phyloP scores from a whole-genome alignment of 306 rosid species.

The Trifolium dubium region DNA sequence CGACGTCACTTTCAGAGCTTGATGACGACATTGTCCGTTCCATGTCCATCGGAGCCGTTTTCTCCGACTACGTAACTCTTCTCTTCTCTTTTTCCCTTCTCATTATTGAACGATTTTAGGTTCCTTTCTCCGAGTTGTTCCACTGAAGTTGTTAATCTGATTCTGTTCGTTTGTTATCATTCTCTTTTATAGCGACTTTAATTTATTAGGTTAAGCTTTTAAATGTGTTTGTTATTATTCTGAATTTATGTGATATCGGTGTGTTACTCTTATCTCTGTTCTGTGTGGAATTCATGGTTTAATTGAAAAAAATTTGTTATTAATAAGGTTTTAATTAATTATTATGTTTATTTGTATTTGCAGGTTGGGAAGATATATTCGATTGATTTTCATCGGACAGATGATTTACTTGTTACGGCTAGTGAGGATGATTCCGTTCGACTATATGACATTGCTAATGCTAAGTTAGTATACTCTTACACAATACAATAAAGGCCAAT shows the following conservation, averaged over 20 bases:
- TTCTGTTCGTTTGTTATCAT: neutral
- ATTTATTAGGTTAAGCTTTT: neutral
- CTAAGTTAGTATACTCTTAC: slow-evolving; percentile 64
- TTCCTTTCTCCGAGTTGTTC: too few relatives aligned
- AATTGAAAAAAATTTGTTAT: too few relatives aligned
- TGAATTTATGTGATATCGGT: too few relatives aligned
- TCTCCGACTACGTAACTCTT: slow-evolving; percentile 75
- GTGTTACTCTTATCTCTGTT: too few relatives aligned
- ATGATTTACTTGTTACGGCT: slow-evolving; percentile 84
- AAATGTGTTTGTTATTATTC: neutral
- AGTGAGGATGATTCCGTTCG: slow-evolving; percentile 95
- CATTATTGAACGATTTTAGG: neutral
- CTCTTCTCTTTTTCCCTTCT: neutral
- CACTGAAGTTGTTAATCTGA: neutral
- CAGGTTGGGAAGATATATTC: slow-evolving; percentile 90
- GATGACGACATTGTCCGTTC: slow-evolving; percentile 70
- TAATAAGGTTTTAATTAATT: too few relatives aligned
- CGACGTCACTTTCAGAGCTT: slow-evolving; percentile 67
- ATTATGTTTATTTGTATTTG: neutral
- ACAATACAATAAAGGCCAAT: neutral
- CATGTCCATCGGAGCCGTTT: slow-evolving; percentile 88
- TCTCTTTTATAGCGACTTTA: neutral
- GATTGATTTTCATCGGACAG: slow-evolving; percentile 89
- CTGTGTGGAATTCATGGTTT: too few relatives aligned
- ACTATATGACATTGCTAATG: slow-evolving; percentile 84